Base-by-base conservation (phyloP, 1,139 yeast genomes). In the Geotrichum macrosporum region DNA sequence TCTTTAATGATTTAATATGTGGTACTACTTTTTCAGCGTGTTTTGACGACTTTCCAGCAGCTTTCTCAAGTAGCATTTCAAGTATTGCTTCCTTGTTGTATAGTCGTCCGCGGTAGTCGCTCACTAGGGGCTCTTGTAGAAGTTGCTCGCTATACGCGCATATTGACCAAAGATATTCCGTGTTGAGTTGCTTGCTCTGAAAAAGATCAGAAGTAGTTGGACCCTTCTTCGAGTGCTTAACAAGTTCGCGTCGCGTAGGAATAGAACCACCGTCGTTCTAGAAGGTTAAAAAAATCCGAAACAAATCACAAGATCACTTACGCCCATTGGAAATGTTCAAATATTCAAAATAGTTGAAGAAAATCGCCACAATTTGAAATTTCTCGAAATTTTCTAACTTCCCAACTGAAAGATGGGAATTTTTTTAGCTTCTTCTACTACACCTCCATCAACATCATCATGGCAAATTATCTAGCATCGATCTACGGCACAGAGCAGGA, bases 61-160 rank as follows among this genome's bases (percentile, higher is more conserved):
- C 45, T 21, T 60, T 62, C 16, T 67, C 68, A 3, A 83, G 61
- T 15, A 84, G 61, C 60, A 74, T 72, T 57, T 81, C 83, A 12
- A 88, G 57, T 0, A 85, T 63, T 31, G 81, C 69, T 52, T 83
- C 88, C 55, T 84, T 85, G 54, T 80, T 76, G 62, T 77, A 84
- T n/a, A 88, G 58, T 30, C 70, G 63, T 0, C 96, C 96, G 50
- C 68, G 68, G 60, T 72, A 82, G 64, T 87, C 96, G 26, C 88
- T 77, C 5, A 83, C 85, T 2, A 86, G 68, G 0, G 82, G 85
- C 5, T 60, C 62, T 8, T 52, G 57, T 18, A 78, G 64, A 9
- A 60, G 62, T 19, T 64, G 63, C 2, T 69, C 69, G 1, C 75
- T 66, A 18, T 79, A 54, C 3, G 66, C 59, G 53, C 83, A 78